Conservation (phyloP, 164 flowering plant genomes). For the Dillenia turbinata region DNA sequence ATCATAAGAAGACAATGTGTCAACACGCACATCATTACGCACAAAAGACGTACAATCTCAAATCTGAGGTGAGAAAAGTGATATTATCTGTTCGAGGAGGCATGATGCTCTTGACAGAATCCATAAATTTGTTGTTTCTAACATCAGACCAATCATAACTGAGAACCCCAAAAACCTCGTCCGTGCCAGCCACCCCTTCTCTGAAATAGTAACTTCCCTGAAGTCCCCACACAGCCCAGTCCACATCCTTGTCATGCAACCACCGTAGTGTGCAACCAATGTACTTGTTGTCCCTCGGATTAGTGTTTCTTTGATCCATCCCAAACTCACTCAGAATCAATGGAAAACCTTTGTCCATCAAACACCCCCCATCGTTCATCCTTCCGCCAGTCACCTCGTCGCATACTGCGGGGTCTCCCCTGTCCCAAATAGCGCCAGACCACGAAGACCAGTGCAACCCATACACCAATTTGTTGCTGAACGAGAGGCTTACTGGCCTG, state of each 20-base stretch:
- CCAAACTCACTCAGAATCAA: conserved; percentile 22
- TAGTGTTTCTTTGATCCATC: conserved; percentile 2
- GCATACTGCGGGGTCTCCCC: conserved; percentile 2
- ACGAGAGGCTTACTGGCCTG: conserved; percentile 2
- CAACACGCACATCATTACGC: too few relatives aligned
- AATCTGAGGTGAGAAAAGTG: too few relatives aligned
- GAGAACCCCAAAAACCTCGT: conserved; percentile 15
- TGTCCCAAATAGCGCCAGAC: conserved; percentile 4
- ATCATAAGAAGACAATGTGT: too few relatives aligned
- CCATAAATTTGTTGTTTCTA: too few relatives aligned
- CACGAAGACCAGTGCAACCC: conserved; percentile 21
- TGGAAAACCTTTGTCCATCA: conserved; percentile 6
- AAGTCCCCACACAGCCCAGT: conserved; percentile 23
- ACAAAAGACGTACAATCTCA: too few relatives aligned
- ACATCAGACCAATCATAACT: conserved; percentile 1
- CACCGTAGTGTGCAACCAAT: conserved; percentile 12
- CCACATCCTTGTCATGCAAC: conserved; percentile 15
- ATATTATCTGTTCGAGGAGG: too few relatives aligned
- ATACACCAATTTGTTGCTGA: conserved; percentile 16
- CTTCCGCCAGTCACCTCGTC: neutral
- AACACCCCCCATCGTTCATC: conserved; percentile 1
- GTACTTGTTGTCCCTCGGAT: conserved; percentile 8
- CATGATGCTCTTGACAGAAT: too few relatives aligned
- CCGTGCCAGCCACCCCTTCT: conserved; percentile 2
- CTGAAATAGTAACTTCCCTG: conserved; percentile 16